Percentiles rank a stretch among this genome's conserved stretches.
Evolutionary conservation across 768 basidiomycete genomes (phyloP).

Genomic region (Psilocybe azurescens): DNA sequence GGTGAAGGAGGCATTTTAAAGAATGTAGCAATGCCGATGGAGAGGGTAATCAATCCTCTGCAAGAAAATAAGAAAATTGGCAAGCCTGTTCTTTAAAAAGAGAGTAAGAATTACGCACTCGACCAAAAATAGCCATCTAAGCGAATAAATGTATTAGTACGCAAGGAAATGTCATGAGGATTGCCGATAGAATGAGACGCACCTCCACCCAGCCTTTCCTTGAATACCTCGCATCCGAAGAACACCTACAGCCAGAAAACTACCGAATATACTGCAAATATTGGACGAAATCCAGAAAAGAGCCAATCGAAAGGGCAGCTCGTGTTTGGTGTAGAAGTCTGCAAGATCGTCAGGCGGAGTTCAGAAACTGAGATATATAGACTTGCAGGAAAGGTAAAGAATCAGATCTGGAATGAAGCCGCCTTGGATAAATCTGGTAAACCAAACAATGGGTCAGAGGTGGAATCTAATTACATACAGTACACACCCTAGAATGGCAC

Average conservation of each 20-base stretch:
- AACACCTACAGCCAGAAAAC: slow-evolving; percentile 67
- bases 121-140: slow-evolving; percentile 61
- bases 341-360: not conserved
- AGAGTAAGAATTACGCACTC: slow-evolving; percentile 35
- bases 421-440: slow-evolving; percentile 31
- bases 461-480: not conserved
- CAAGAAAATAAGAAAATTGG: not conserved
- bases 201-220: slow-evolving; percentile 59
- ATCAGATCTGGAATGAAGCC: slow-evolving; percentile 65
- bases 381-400: slow-evolving; percentile 62
- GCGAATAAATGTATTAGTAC: not conserved
- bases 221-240: slow-evolving; percentile 62
- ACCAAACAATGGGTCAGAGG: not conserved
- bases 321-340: slow-evolving; percentile 67
- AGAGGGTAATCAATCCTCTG: slow-evolving; percentile 42
- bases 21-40: slow-evolving; percentile 57
- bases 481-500: slow-evolving; percentile 48
- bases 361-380: not conserved
- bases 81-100: no score
- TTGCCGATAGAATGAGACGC: slow-evolving; percentile 3
- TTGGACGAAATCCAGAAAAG: slow-evolving; percentile 60
- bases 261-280: slow-evolving; percentile 49
- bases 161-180: no score
- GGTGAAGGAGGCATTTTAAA: slow-evolving; percentile 66
- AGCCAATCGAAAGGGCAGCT: slow-evolving; percentile 60